Evolutionary conservation across 768 basidiomycete genomes (phyloP), one percentile per base, ranked within the genome.

Genomic region (Leucosporidium creatinivorum): DNA sequence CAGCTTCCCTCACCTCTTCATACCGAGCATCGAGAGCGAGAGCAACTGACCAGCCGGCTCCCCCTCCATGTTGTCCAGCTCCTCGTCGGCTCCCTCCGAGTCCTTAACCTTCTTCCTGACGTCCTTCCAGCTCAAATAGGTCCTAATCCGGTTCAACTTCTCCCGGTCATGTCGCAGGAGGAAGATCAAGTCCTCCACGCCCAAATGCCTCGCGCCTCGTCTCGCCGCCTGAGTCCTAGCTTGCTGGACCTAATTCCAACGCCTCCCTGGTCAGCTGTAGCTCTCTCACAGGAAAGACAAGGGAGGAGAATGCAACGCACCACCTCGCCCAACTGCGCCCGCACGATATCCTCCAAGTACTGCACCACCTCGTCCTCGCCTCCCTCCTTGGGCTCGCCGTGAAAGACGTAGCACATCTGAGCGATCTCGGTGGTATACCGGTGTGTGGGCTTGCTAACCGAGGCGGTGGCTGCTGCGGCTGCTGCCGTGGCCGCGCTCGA

Each of bases 111-210:
- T 89, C 75, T 94, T 96, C 19, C 93, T 85, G 23, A 97, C 93
- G 72, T 96, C 93, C 75, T 94, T 96, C 93, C 93, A 98, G 0
- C 89, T 91, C 28, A 98, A 83, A 76, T 96, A 98, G 15, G 91
- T 94, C 44, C 91, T 81, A 33, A 98, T 81, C 54, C 93, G 83
- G 79, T 96, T 94, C 69, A 98, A 91, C 78, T 94, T 96, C 12
- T 88, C 89, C 70, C 89, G 81, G 80, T 98, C 93, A 74, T 94
- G 88, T 8, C 93, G 87, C 75, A 98, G 92, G 75, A 96, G 87
- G 73, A 96, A 97, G 72, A 98, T 91, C 63, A 98, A 86, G 78
- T 98, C 93, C 78, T 98, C 93, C 0, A 92, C 88, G 3, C 89
- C 86, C 49, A 94, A 83, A 72, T 87, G 91, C 26, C 92, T 87